These are phyloP conservation scores for Lepraria neglecta DNA, from an alignment of 495 filamentous ascomycete species.

Conservation along the genomic window DNA sequence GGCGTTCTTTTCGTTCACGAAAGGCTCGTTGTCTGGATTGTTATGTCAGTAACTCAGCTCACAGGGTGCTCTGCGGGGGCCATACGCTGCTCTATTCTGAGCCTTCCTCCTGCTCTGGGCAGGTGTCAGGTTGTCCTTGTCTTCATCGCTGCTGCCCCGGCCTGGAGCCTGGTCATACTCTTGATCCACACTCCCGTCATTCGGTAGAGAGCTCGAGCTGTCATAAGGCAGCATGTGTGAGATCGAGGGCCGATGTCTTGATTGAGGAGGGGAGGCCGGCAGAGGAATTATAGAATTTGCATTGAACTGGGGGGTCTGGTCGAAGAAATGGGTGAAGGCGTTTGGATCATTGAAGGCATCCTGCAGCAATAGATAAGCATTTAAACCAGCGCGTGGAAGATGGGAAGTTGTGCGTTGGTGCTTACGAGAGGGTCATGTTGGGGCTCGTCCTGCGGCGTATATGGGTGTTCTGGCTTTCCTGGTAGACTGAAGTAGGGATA, in stretches of 20 bases:
- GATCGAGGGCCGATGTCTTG: conserved; percentile 37
- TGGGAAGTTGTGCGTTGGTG: neutral
- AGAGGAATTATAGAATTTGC: conserved; percentile 34
- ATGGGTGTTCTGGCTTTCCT: conserved; percentile 20
- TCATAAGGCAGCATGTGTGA: conserved; percentile 32
- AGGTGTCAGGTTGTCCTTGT: conserved; percentile 65
- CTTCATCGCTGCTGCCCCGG: conserved; percentile 49
- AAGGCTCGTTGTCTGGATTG: conserved; percentile 80
- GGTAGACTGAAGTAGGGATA: conserved; percentile 27
- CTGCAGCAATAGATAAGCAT: conserved; percentile 16
- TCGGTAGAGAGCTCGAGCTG: conserved; percentile 17
- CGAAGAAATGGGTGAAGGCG: conserved; percentile 34
- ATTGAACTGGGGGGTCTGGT: conserved; percentile 35
- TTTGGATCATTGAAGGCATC: conserved; percentile 24
- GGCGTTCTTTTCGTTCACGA: conserved; percentile 90
- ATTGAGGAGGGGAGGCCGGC: conserved; percentile 44
- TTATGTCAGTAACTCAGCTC: conserved; percentile 9
- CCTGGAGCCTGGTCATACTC: conserved; percentile 33
- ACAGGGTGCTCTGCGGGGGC: conserved; percentile 24
- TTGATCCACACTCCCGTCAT: conserved; percentile 29
- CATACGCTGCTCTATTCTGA: conserved; percentile 94
- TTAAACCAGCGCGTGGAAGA: neutral
- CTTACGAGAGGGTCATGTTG: conserved; percentile 26
- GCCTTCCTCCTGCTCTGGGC: conserved; percentile 85
- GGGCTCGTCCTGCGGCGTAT: conserved; percentile 25